Base-by-base conservation (phyloP, 495 filamentous ascomycete species). In the Filosporella fistucella region DNA sequence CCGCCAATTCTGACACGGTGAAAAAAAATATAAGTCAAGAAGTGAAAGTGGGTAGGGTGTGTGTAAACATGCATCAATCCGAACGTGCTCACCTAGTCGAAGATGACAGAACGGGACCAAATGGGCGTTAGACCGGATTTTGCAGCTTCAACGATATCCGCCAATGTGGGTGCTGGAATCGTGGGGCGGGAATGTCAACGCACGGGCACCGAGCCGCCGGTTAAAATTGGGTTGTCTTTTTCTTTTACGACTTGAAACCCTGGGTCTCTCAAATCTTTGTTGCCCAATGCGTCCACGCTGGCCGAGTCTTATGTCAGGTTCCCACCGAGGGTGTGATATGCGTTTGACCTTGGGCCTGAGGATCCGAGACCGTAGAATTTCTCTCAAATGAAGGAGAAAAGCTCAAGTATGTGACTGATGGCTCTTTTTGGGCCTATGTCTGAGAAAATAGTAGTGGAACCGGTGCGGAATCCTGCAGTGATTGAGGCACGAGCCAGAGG, bases 401-500 rank as follows among this genome's bases (percentile, higher is more conserved):
- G 17, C 14, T 21, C 35, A 20, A 39, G n/a, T 9, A 8, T 29
- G 32, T 39, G 10, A n/a, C 25, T 36, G 38, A 18, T 48, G 17
- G 18, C 30, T 36, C 36, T 32, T 7, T 12, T 20, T 21, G 16
- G 35, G 10, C 3, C 35, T 43, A n/a, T n/a, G n/a, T n/a, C n/a
- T n/a, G n/a, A n/a, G n/a, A n/a, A n/a, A n/a, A n/a, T n/a, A n/a
- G n/a, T n/a, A n/a, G n/a, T n/a, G n/a, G 21, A 26, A 32, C 24
- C 21, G 10, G 26, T 29, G 41, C 53, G 50, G 50, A 49, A 42
- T 41, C 42, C 20, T 56, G 53, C 49, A 60, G 52, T 49, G 45
- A 51, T 44, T 50, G 30, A 43, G 53, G 57, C 57, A 60, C 57
- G 44, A 54, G 53, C 57, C 57, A 60, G 25, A 56, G 38, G 57